These are phyloP conservation scores for Solanum hybrid DNA, from an alignment of 305 asterid species.

Conservation along the genomic window DNA sequence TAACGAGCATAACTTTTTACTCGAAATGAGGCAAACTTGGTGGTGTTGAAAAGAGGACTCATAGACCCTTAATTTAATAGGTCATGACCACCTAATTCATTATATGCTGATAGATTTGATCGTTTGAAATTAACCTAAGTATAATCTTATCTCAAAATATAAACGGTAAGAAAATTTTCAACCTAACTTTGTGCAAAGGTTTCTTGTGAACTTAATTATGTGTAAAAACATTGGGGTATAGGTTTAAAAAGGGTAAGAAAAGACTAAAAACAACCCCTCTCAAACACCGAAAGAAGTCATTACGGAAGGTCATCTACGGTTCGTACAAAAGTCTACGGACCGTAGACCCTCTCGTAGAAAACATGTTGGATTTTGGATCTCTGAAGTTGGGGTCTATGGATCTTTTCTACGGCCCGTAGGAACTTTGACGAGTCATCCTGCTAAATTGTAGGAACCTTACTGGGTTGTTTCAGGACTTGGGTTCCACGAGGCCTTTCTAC, in stretches of 20 bases:
- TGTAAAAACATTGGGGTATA: neutral
- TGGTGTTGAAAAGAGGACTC: neutral
- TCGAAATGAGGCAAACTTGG: neutral
- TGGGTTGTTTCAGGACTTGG: neutral
- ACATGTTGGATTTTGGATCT: neutral
- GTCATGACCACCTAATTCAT: neutral
- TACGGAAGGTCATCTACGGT: neutral
- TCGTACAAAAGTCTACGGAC: neutral
- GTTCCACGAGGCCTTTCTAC: neutral
- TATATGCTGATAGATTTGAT: neutral
- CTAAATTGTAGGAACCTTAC: neutral
- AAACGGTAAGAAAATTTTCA: neutral
- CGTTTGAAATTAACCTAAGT: neutral
- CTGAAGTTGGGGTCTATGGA: neutral
- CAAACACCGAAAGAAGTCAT: neutral
- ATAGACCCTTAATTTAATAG: neutral
- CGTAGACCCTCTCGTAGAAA: neutral
- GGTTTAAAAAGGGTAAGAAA: neutral
- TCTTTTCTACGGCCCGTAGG: neutral
- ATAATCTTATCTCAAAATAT: neutral
- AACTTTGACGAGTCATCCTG: neutral
- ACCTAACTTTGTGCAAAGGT: neutral
- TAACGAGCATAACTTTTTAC: neutral
- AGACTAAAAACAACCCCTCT: neutral
- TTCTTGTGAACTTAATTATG: neutral